These are phyloP conservation scores for Nakazawaea populi DNA, from an alignment of 805 yeast genomes.

Conservation along the genomic window DNA sequence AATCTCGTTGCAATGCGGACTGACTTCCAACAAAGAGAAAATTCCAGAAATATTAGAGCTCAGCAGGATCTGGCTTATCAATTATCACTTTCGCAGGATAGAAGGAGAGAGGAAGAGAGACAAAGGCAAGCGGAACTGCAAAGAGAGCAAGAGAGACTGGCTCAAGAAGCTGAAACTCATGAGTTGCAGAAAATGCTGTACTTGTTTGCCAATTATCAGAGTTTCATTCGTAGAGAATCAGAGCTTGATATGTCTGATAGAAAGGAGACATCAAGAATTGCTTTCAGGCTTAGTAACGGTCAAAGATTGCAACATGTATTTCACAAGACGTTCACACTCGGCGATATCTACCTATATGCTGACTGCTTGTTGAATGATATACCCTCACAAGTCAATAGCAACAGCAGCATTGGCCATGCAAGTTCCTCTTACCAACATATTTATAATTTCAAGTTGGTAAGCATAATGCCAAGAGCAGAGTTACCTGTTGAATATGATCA, in stretches of 20 bases:
- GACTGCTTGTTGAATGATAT: conserved; percentile 39
- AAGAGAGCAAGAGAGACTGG: conserved; percentile 15
- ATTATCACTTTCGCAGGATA: conserved; percentile 63
- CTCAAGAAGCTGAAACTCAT: conserved; percentile 18
- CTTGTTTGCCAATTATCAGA: conserved; percentile 16
- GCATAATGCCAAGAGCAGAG: conserved; percentile 53
- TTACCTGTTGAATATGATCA: conserved; percentile 24
- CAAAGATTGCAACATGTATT: conserved; percentile 49
- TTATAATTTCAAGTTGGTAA: conserved; percentile 43
- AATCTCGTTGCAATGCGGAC: conserved; percentile 53
- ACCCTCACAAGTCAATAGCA: neutral
- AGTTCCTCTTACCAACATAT: conserved; percentile 33
- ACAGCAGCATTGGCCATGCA: conserved; percentile 21
- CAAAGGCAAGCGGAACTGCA: conserved; percentile 20
- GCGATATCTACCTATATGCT: conserved; percentile 66
- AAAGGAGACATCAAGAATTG: conserved; percentile 49
- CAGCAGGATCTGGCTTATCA: conserved; percentile 79
- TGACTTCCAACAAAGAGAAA: conserved; percentile 56
- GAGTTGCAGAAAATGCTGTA: conserved; percentile 40
- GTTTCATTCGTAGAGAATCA: conserved; percentile 14
- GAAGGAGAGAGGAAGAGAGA: conserved; percentile 41
- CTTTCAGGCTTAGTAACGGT: conserved; percentile 63
- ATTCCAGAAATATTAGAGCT: conserved; percentile 50
- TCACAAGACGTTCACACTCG: conserved; percentile 38
- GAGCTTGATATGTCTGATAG: conserved; percentile 12